Evolutionary conservation across 495 filamentous ascomycete genomes (phyloP).

Genomic region (Neurospora sp.): DNA sequence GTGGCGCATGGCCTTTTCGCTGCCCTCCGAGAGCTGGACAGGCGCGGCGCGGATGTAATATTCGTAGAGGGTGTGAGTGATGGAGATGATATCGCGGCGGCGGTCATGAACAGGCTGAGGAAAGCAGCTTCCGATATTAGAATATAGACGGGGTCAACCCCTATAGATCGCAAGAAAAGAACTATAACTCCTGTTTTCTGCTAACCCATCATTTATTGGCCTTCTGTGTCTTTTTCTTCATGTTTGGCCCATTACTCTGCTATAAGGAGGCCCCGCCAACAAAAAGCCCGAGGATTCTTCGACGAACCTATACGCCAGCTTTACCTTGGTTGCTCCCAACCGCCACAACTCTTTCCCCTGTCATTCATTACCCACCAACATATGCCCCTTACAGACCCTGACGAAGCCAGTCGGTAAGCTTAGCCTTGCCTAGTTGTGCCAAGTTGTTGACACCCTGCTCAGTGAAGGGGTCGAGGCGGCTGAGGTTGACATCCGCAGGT

Average conservation of each 20-base stretch:
- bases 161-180: constrained; percentile 11
- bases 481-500: constrained; percentile 81
- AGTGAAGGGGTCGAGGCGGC: constrained; percentile 78
- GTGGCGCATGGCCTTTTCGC: constrained; percentile 84
- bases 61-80: constrained; percentile 85
- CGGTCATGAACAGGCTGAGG: constrained; percentile 89
- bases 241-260: background rate
- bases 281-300: background rate
- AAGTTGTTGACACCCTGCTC: constrained; percentile 94
- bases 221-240: background rate
- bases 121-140: constrained; percentile 66
- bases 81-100: constrained; percentile 74
- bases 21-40: constrained; percentile 75
- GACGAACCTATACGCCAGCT: background rate
- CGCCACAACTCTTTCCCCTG: background rate
- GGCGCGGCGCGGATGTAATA: constrained; percentile 68
- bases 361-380: background rate
- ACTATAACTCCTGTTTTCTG: constrained; percentile 1
- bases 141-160: constrained; percentile 19
- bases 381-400: constrained; percentile 48
- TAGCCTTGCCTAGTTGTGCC: constrained; percentile 89
- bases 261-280: background rate
- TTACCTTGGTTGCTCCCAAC: background rate
- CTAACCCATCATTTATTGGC: background rate
- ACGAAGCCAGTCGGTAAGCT: constrained; percentile 82